Conservation (phyloP, 805 yeast species). For the Suhomyces sp. region DNA sequence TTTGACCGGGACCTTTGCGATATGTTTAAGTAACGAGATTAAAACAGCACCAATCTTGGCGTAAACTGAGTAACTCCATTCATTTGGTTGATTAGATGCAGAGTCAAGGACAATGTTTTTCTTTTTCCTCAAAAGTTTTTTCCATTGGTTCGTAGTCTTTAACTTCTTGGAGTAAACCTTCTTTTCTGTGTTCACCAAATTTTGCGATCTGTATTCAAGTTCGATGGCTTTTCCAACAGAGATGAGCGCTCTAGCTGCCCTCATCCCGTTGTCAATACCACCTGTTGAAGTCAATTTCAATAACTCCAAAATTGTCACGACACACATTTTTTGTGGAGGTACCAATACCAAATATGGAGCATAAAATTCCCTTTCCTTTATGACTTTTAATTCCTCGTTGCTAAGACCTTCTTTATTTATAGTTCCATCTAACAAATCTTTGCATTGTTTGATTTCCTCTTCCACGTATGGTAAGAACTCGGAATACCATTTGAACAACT, state of each 20-base stretch:
- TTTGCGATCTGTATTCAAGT: constrained; percentile 75
- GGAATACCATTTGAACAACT: constrained; percentile 81
- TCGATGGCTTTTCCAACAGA: constrained; percentile 84
- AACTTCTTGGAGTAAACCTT: constrained; percentile 42
- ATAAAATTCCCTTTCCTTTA: constrained; percentile 52
- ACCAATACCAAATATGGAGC: constrained; percentile 78
- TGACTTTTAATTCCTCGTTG: constrained; percentile 23
- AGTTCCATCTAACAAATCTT: constrained; percentile 37
- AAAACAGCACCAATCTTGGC: constrained; percentile 81
- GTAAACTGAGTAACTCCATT: constrained; percentile 24
- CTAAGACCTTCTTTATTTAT: constrained; percentile 18
- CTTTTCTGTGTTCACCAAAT: constrained; percentile 56
- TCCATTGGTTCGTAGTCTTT: constrained; percentile 50
- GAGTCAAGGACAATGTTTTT: constrained; percentile 11
- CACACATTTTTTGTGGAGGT: constrained; percentile 76
- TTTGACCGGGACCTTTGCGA: constrained; percentile 76
- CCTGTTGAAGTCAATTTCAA: constrained; percentile 72
- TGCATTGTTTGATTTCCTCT: constrained; percentile 61
- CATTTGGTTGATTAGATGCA: constrained; percentile 10
- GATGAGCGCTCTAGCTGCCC: constrained; percentile 78
- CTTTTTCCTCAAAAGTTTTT: constrained; percentile 38
- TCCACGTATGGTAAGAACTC: constrained; percentile 69
- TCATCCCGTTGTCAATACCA: constrained; percentile 76
- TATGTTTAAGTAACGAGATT: constrained; percentile 70
- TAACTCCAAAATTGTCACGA: constrained; percentile 79